Evolutionary conservation across 805 yeast genomes (phyloP).

Genomic region (Hanseniaspora occidentalis): DNA sequence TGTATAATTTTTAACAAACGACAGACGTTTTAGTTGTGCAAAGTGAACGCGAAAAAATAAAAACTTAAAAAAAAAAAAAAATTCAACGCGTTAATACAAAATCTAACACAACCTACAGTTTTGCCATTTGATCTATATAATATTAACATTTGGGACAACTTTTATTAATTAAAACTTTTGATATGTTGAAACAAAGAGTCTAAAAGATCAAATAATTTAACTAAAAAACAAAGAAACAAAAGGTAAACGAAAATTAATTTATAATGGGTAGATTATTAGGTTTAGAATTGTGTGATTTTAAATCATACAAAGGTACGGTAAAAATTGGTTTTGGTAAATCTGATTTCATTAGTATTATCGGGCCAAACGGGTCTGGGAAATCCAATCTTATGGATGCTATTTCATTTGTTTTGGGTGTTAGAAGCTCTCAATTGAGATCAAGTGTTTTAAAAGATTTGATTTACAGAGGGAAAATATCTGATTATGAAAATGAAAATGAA

Average conservation of each 20-base stretch:
- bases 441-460: conserved; percentile 61
- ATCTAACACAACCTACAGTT: too few relatives aligned
- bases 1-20: too few relatives aligned
- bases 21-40: too few relatives aligned
- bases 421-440: conserved; percentile 66
- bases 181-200: too few relatives aligned
- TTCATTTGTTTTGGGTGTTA: conserved; percentile 83
- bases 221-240: neutral
- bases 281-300: conserved; percentile 73
- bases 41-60: too few relatives aligned
- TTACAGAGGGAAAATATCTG: conserved; percentile 52
- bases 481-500: conserved; percentile 11
- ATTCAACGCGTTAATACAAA: too few relatives aligned
- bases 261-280: conserved; percentile 75
- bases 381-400: conserved; percentile 97
- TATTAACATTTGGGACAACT: too few relatives aligned
- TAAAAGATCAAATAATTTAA: too few relatives aligned
- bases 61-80: too few relatives aligned
- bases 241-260: neutral
- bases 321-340: conserved; percentile 74
- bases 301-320: conserved; percentile 73
- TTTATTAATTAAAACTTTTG: too few relatives aligned
- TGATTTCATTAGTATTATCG: conserved; percentile 80
- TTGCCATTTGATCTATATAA: too few relatives aligned
- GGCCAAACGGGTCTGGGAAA: conserved; percentile 98